phyloP scores from a whole-genome alignment of 495 filamentous ascomycete species.

The Daldinia concentrica region DNA sequence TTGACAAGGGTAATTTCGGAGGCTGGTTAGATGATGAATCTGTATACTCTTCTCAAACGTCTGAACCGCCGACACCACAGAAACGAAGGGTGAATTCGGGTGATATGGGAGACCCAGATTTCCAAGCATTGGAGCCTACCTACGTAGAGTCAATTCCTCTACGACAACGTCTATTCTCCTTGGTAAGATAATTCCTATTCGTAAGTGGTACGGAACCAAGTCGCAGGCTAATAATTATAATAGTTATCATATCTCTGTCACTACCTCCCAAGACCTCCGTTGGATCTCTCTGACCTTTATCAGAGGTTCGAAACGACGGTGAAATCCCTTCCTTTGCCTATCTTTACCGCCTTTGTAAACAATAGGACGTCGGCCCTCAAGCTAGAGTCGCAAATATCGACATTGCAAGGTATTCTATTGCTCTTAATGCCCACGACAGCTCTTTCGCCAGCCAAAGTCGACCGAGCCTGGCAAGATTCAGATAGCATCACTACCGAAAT shows the following conservation, averaged over 20 bases:
- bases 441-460: conserved; percentile 57
- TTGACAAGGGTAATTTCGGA: conserved; percentile 58
- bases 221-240: conserved; percentile 1
- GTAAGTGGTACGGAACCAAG: neutral
- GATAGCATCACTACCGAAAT: conserved; percentile 64
- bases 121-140: conserved; percentile 47
- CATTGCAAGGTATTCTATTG: conserved; percentile 71
- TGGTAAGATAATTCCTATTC: conserved; percentile 33
- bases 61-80: conserved; percentile 45
- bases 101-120: conserved; percentile 32
- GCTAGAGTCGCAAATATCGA: conserved; percentile 61
- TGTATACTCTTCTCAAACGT: conserved; percentile 45
- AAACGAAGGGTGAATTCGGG: conserved; percentile 39
- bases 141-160: conserved; percentile 68
- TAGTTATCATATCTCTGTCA: conserved; percentile 46
- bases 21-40: conserved; percentile 54
- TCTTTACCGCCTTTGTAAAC: conserved; percentile 78
- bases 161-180: conserved; percentile 68
- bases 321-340: conserved; percentile 69
- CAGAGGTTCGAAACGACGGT: conserved; percentile 72
- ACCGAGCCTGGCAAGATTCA: conserved; percentile 49
- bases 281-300: conserved; percentile 71
- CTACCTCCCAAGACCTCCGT: conserved; percentile 50
- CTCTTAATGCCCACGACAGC: conserved; percentile 68
- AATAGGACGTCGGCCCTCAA: conserved; percentile 58